Base-by-base conservation (phyloP, 345 rosid genomes). In the Eucalyptus sp. region DNA sequence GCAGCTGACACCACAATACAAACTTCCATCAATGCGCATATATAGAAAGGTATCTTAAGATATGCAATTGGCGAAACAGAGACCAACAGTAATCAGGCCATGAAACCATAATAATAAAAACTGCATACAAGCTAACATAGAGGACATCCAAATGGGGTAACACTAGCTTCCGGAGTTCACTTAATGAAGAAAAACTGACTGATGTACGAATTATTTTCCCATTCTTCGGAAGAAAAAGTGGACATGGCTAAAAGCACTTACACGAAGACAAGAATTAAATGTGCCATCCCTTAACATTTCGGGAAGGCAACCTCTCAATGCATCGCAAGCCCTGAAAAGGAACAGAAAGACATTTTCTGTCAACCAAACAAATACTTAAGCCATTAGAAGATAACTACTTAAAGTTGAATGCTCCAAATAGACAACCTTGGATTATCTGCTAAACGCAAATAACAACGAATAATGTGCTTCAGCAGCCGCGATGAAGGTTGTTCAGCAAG, bases 401-500 rank as follows among this genome's bases (percentile, higher is more conserved):
- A 52, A n/a, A 86, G 58, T 13, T 79, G 80, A 87, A 43, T 31
- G 33, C n/a, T 48, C 25, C 48, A 89, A 87, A 50, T 83, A 90
- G 92, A 80, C n/a, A 90, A 97, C 99, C 99, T 97, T 84, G 93
- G 94, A 91, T 98, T 97, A 89, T 98, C 99, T 25, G 99, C 96
- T 87, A 97, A 91, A 51, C 99, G 96, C 90, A 97, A 96, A 90
- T 98, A 97, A 90, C 99, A 98, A 60, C 99, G 94, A 90, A 97
- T 96, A 62, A 98, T 97, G 90, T 98, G 99, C 90, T 98, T 98
- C 88, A 98, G 88, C 90, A 97, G 94, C 52, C 99, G 96, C 0
- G 98, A 92, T 12, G 99, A 97, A 41, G 97, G 99, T 90, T 94
- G 98, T 87, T 97, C 99, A 81, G 97, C 98, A 90, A 98, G 98